Base-by-base conservation (phyloP, 441 rosid genomes). In the Capsella rubella region DNA sequence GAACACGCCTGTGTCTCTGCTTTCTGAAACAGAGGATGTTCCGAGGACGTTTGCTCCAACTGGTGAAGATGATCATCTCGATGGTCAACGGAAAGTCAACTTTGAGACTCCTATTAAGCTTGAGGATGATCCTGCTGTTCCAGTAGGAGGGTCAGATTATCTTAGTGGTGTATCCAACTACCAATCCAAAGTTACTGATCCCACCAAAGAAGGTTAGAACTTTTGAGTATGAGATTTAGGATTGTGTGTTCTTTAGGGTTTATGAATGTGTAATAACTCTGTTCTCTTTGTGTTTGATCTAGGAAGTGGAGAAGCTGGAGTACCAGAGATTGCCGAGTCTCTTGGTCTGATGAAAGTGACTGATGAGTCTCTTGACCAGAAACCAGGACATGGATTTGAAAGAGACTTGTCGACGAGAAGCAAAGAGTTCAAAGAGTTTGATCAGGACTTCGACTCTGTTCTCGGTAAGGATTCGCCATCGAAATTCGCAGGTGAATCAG, bases 101-200 rank as follows among this genome's bases (percentile, higher is more conserved):
- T 2, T 14, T 4, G 52, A 62, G 3, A 43, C 34, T 7, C 82
- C 87, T 2, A 57, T 34, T 37, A 79, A 76, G 29, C 55, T 80
- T 72, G 86, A 82, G 74, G 86, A 88, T 51, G 96, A 86, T 64
- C 72, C 84, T 14, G 75, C 52, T 50, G 21, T 2, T 42, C 16
- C 65, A 12, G 65, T 16, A 61, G 69, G 60, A 27, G 40, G 37
- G 9, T 64, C 49, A 54, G 84, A 63, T 11, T 73, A 75, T 64
- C 43, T 51, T 16, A 43, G 62, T 51, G 34, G 4, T 54, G 78
- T 86, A 27, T 77, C 90, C 2, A 83, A 81, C 75, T 78, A 85
- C 69, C 76, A 81, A 73, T 49, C 88, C 35, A 88, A 89, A 62
- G 84, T 63, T 68, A 27, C 72, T 0, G 92, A 84, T 67, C 85